Evolutionary conservation across 768 basidiomycete species (phyloP).

Genomic region (Amanita thiersii): DNA sequence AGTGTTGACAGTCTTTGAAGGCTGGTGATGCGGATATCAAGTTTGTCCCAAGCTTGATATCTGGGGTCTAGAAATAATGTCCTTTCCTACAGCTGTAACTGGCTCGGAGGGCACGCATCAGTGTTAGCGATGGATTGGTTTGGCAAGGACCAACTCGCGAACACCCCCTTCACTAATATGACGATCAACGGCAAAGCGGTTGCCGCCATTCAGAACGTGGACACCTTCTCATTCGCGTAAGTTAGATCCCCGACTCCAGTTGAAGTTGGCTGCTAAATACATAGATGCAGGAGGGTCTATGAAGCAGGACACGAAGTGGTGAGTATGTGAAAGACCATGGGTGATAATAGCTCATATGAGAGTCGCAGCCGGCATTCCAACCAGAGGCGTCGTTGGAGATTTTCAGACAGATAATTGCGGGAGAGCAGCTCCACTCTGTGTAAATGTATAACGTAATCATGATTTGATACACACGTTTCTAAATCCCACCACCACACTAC

Average conservation of each 20-base stretch:
- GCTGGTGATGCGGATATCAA: conserved; percentile 44
- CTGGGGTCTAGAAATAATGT: neutral
- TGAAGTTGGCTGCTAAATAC: neutral
- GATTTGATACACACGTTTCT: neutral
- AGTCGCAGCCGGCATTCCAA: conserved; percentile 49
- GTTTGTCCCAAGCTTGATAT: conserved; percentile 20
- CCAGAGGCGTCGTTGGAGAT: conserved; percentile 51
- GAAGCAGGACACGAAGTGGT: conserved; percentile 59
- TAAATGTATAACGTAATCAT: neutral
- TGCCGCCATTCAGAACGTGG: conserved; percentile 55
- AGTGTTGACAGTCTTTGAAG: conserved; percentile 17
- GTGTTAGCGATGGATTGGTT: conserved; percentile 38
- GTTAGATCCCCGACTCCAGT: conserved; percentile 15
- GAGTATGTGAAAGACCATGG: conserved; percentile 16
- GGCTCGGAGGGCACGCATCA: conserved; percentile 36
- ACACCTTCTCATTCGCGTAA: conserved; percentile 61
- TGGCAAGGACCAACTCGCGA: conserved; percentile 29
- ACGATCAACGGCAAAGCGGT: conserved; percentile 44
- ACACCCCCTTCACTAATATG: conserved; percentile 40
- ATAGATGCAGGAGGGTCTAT: conserved; percentile 38
- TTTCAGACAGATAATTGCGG: conserved; percentile 45
- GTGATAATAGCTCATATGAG: neutral
- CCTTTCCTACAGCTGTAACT: conserved; percentile 29
- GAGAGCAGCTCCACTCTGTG: conserved; percentile 47
- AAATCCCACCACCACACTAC: neutral